phyloP scores from a whole-genome alignment of 148 eudicot species.

The Oxyria digyna region DNA sequence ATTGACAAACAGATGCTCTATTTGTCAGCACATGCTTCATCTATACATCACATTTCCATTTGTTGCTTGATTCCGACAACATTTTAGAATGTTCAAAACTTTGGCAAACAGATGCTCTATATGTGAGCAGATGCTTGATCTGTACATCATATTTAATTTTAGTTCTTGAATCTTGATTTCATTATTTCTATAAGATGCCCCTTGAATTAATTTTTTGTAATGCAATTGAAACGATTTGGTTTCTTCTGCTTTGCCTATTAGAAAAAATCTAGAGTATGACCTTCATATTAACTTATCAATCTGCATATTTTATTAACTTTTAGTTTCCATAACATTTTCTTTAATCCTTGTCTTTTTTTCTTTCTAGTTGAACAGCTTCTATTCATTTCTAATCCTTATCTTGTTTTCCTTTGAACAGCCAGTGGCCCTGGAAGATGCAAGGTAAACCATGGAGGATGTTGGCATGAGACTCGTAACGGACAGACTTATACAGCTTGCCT shows the following conservation, averaged over 20 bases:
- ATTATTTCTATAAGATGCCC: background rate
- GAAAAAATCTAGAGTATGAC: background rate
- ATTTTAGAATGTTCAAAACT: background rate
- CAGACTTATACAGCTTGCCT: conserved; percentile 68
- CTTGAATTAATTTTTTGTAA: background rate
- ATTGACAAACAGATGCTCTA: no score
- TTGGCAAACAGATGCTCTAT: background rate
- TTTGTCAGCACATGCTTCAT: no score
- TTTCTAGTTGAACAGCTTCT: conserved; percentile 36
- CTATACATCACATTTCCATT: no score
- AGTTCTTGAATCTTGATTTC: background rate
- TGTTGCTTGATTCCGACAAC: no score
- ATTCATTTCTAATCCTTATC: background rate
- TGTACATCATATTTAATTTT: background rate
- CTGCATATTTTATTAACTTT: background rate
- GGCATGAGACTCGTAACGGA: conserved; percentile 79
- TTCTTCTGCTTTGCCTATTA: background rate
- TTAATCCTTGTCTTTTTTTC: background rate
- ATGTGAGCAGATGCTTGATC: background rate
- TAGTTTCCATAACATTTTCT: background rate
- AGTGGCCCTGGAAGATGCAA: conserved; percentile 84
- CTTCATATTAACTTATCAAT: background rate
- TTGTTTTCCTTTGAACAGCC: conserved; percentile 33
- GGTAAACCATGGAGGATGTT: conserved; percentile 85
- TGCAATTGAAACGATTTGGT: background rate